A percentile compares a stretch with the other conserved stretches of the same genome.
These are phyloP conservation scores for Rhodotorula sp. DNA, from an alignment of 1,284 basidiomycete genomes.

Conservation along the genomic window DNA sequence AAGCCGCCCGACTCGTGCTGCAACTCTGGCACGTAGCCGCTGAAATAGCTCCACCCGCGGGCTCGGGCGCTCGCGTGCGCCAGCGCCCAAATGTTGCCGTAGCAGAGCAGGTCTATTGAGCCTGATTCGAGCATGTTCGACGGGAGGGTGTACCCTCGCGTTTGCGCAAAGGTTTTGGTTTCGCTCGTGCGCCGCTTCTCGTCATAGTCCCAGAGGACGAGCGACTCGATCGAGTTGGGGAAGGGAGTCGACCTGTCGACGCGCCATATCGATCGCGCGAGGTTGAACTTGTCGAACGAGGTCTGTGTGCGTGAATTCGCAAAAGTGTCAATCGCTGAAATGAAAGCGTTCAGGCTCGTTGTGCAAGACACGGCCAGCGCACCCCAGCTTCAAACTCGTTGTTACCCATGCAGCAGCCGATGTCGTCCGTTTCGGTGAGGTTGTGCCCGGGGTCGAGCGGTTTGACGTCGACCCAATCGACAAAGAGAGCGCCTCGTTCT, in stretches of 20 bases:
- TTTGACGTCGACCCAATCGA: conserved; percentile 34
- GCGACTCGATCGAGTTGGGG: conserved; percentile 19
- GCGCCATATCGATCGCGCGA: conserved; percentile 24
- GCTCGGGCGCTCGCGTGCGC: conserved; percentile 16
- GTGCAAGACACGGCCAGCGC: not conserved
- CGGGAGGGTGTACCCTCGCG: conserved; percentile 11
- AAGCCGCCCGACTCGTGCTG: conserved; percentile 6
- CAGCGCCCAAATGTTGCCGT: conserved; percentile 35
- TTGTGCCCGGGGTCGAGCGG: conserved; percentile 23
- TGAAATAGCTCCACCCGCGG: conserved; percentile 10
- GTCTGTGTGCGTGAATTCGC: not conserved
- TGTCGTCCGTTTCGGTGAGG: conserved; percentile 13
- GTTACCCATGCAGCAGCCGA: conserved; percentile 32
- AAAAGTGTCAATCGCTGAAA: too few relatives aligned
- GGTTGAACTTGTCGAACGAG: conserved; percentile 32
- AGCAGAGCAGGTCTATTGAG: conserved; percentile 25
- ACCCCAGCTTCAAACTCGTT: conserved; percentile 30
- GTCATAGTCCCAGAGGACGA: conserved; percentile 29
- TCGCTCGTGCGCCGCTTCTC: conserved; percentile 3
- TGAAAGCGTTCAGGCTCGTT: too few relatives aligned
- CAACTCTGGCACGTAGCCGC: conserved; percentile 4
- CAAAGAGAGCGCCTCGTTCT: conserved; percentile 23
- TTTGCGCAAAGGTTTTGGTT: not conserved
- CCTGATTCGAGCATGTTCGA: conserved; percentile 15
- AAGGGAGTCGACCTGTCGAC: conserved; percentile 3